Evolutionary conservation across 495 filamentous ascomycete species (phyloP).

Genomic region (Neurospora sp.): DNA sequence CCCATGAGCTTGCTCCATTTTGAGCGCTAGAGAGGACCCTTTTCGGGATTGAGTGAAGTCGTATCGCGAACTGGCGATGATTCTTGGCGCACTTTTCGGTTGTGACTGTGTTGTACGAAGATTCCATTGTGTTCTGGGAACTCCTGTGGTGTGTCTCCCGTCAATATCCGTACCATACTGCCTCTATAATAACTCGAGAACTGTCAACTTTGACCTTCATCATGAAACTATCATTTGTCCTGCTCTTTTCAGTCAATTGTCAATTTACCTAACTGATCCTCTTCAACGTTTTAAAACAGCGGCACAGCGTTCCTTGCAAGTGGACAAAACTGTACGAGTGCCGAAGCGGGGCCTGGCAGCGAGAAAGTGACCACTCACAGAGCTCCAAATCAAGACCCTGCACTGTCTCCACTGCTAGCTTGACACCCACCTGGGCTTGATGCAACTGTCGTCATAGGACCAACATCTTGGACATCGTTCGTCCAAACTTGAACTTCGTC

Average conservation of each 20-base stretch:
- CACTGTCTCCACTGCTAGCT: background rate
- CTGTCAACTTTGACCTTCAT: background rate
- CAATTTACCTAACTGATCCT: background rate
- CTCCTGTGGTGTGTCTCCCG: no score
- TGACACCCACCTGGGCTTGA: background rate
- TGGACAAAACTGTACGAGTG: background rate
- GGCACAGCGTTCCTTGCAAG: background rate
- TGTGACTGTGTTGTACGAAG: background rate
- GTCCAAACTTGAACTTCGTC: background rate
- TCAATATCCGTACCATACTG: background rate
- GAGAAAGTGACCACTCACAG: background rate
- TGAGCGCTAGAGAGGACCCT: background rate
- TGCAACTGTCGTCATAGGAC: constrained; percentile 19
- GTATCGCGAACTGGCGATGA: background rate
- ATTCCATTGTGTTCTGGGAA: background rate
- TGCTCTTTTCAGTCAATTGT: background rate
- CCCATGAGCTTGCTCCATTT: background rate
- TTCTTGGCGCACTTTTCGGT: background rate
- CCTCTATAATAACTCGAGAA: background rate
- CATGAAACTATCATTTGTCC: background rate
- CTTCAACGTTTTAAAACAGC: background rate
- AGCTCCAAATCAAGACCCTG: background rate
- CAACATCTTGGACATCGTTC: constrained; percentile 16
- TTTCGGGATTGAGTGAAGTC: background rate
- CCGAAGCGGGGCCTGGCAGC: background rate